These are phyloP conservation scores for Debaryomycetaceae sp. DNA, from an alignment of 1,139 yeast genomes.

Conservation along the genomic window DNA sequence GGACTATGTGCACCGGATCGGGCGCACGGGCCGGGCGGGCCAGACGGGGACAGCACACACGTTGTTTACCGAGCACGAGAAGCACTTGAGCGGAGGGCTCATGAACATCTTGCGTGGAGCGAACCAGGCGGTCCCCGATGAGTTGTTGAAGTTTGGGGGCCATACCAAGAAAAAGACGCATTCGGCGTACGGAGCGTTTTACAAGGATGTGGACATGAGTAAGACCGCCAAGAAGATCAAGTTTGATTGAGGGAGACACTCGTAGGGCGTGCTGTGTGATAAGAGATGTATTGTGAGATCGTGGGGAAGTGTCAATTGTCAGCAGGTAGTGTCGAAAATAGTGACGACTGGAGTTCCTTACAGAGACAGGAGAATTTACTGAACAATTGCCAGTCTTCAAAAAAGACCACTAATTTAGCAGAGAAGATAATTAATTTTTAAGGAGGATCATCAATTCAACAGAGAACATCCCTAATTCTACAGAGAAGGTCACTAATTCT, in stretches of 20 bases:
- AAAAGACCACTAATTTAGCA: too few species aligned
- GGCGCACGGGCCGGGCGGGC: conserved; percentile 98
- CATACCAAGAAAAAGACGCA: conserved; percentile 97
- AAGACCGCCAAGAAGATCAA: conserved; percentile 89
- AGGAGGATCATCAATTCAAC: too few species aligned
- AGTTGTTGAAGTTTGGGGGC: conserved; percentile 86
- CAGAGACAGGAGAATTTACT: too few species aligned
- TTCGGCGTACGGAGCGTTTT: conserved; percentile 93
- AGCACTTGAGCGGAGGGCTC: conserved; percentile 91
- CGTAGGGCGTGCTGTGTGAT: too few species aligned
- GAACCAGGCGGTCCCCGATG: conserved; percentile 94
- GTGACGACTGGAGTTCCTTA: too few species aligned
- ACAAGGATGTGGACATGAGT: conserved; percentile 78
- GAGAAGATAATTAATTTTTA: too few species aligned
- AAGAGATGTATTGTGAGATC: too few species aligned
- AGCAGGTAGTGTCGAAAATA: too few species aligned
- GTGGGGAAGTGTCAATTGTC: too few species aligned
- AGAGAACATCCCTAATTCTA: too few species aligned
- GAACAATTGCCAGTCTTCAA: too few species aligned
- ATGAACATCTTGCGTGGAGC: conserved; percentile 90
- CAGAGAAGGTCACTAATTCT: too few species aligned
- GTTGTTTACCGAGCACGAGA: conserved; percentile 91
- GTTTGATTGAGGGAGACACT: conserved; percentile 40
- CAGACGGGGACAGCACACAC: conserved; percentile 92
- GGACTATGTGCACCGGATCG: conserved; percentile 96